phyloP scores from a whole-genome alignment of 2,329 filamentous ascomycete genomes.

The Trichophaea hybrida region DNA sequence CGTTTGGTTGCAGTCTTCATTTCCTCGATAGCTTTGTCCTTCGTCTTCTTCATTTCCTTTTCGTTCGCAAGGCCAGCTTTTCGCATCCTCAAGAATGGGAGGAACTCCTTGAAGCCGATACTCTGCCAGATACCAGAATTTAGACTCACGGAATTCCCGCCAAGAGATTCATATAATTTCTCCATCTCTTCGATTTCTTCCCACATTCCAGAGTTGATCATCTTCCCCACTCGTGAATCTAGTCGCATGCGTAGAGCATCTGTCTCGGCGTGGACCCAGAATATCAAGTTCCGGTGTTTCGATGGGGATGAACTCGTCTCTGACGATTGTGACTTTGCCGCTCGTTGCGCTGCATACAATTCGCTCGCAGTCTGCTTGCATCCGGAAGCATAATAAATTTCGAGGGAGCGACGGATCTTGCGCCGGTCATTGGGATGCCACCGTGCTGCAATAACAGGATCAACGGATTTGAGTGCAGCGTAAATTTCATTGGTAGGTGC shows the following conservation, averaged over 20 bases:
- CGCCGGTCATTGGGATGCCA: conserved; percentile 92
- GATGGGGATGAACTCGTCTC: conserved; percentile 18
- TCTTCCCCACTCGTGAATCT: conserved; percentile 64
- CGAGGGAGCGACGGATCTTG: conserved; percentile 77
- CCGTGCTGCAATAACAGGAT: conserved; percentile 72
- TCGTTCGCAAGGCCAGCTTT: conserved; percentile 21
- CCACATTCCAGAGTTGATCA: conserved; percentile 56
- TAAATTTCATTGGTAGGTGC: conserved; percentile 58
- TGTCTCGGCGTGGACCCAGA: conserved; percentile 73
- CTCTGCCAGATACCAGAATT: conserved; percentile 87
- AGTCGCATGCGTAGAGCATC: conserved; percentile 55
- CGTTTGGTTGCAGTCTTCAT: conserved; percentile 74
- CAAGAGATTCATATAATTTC: conserved; percentile 36
- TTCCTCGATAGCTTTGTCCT: conserved; percentile 48
- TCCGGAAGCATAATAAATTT: conserved; percentile 77
- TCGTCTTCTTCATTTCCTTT: conserved; percentile 42
- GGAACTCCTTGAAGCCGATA: conserved; percentile 89
- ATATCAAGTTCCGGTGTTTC: conserved; percentile 43
- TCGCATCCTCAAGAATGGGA: conserved; percentile 47
- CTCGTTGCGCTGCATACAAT: conserved; percentile 65
- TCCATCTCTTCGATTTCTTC: conserved; percentile 45
- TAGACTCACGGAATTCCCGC: conserved; percentile 47
- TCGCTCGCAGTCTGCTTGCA: conserved; percentile 56
- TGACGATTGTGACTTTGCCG: conserved; percentile 19
- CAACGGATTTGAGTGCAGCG: conserved; percentile 58